Evolutionary conservation across 2,329 filamentous ascomycete genomes (phyloP), one percentile per base, ranked within the genome.

Genomic region (Paraphoma chrysanthemicola): DNA sequence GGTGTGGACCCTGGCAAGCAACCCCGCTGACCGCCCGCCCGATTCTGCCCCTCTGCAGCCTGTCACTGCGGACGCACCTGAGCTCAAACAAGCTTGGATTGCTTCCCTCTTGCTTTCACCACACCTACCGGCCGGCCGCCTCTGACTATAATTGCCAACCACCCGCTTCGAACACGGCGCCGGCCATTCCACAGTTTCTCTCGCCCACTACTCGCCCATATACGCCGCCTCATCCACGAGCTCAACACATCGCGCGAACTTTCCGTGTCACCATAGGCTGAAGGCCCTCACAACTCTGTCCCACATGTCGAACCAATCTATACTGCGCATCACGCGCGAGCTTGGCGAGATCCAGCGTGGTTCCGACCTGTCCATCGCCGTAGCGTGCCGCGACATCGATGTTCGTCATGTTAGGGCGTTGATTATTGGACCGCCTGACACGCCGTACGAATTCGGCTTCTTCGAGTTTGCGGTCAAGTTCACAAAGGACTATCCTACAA

Each of bases 361-460:
- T 61, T 86, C 88, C 17, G 93, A 97, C 77, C 83, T 97, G 33
- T 96, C 93, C 30, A 85, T 98, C 61, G 92, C 92, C 10, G 93
- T 97, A 47, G 90, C 91, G 54, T 96, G 91, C 73, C 85, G 90
- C 49, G 95, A 98, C 77, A 85, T 88, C 66, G 93, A 99, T 76
- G 91, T 98, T 58, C 90, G 93, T 53, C 90, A 92, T 73, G 89
- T 98, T 48, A 90, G 88, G 73, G 92, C 93, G 47, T 78, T 98
- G 62, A 94, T 98, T 69, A 87, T 98, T 64, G 95, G 95, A 0
- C 94, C 95, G 23, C 92, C 94, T 63, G 93, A 95, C 67, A 96
- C 93, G 0, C 93, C 94, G 0, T 99, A 99, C 77, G 93, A 97
- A 77, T 97, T 96, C 72, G 95, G 95, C 3, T 97, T 97, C 79